phyloP scores from a whole-genome alignment of 2,329 filamentous ascomycete genomes.

The Emmonsiellopsis sp. region DNA sequence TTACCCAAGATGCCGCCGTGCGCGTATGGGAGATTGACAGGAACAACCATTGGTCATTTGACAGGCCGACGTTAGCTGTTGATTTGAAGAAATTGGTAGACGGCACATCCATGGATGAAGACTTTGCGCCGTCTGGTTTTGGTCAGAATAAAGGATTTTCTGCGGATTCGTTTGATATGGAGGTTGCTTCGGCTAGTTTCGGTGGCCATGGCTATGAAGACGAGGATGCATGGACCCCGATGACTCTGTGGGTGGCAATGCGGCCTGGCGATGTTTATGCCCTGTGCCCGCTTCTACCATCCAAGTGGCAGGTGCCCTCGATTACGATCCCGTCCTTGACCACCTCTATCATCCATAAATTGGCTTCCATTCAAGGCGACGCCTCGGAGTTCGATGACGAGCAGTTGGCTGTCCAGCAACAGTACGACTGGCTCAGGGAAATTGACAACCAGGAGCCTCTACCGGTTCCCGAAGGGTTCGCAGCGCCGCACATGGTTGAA shows the following conservation, averaged over 20 bases:
- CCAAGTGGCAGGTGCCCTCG: conserved; percentile 70
- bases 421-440: conserved; percentile 51
- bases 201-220: conserved; percentile 56
- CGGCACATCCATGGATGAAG: conserved; percentile 70
- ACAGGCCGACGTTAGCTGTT: conserved; percentile 70
- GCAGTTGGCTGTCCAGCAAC: conserved; percentile 42
- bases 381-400: conserved; percentile 33
- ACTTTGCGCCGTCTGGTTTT: conserved; percentile 68
- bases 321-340: conserved; percentile 74
- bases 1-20: conserved; percentile 80
- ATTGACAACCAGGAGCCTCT: conserved; percentile 47
- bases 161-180: conserved; percentile 84
- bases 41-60: conserved; percentile 80
- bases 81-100: conserved; percentile 85
- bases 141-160: conserved; percentile 75
- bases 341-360: conserved; percentile 69
- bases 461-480: conserved; percentile 28
- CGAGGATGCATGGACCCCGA: conserved; percentile 72
- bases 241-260: conserved; percentile 98
- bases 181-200: conserved; percentile 84
- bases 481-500: conserved; percentile 36
- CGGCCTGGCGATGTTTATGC: conserved; percentile 87
- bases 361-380: conserved; percentile 38
- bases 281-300: conserved; percentile 78
- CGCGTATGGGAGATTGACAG: conserved; percentile 83